These are phyloP conservation scores for Seminavis robusta DNA, from an alignment of 108 stramenopile species.

Conservation along the genomic window DNA sequence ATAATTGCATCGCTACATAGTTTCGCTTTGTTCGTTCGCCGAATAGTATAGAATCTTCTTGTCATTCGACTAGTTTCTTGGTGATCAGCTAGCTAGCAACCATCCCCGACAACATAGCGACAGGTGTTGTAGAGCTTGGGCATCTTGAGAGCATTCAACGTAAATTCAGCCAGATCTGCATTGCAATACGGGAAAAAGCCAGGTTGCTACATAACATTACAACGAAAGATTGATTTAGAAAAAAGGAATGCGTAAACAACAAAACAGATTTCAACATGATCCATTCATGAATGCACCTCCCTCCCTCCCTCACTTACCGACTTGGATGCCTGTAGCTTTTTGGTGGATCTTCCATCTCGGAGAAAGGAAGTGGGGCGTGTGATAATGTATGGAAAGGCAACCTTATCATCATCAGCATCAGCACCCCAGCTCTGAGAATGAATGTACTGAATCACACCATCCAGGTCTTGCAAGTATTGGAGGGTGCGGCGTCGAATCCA, in stretches of 20 bases:
- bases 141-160: constrained; percentile 37
- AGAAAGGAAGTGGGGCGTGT: constrained; percentile 39
- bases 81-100: too few relatives aligned
- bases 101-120: constrained; percentile 49
- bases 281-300: neutral
- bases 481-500: too few relatives aligned
- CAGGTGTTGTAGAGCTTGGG: constrained; percentile 43
- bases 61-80: too few relatives aligned
- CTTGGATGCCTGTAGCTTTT: constrained; percentile 45
- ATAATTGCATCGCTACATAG: too few relatives aligned
- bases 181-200: constrained; percentile 43
- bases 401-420: neutral
- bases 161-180: constrained; percentile 50
- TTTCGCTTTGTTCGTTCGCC: too few relatives aligned
- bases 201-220: constrained; percentile 26
- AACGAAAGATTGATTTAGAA: neutral
- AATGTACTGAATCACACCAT: constrained; percentile 31
- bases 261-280: neutral
- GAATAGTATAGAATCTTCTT: too few relatives aligned
- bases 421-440: constrained; percentile 4
- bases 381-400: constrained; percentile 26
- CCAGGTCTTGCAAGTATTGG: too few relatives aligned
- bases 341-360: constrained; percentile 30
- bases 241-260: neutral
- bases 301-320: constrained; percentile 30